Percentiles rank a stretch among this genome's conserved stretches.
Evolutionary conservation across 371 early-diverging fungal genomes (phyloP).

Genomic region (Mortierella sp.): DNA sequence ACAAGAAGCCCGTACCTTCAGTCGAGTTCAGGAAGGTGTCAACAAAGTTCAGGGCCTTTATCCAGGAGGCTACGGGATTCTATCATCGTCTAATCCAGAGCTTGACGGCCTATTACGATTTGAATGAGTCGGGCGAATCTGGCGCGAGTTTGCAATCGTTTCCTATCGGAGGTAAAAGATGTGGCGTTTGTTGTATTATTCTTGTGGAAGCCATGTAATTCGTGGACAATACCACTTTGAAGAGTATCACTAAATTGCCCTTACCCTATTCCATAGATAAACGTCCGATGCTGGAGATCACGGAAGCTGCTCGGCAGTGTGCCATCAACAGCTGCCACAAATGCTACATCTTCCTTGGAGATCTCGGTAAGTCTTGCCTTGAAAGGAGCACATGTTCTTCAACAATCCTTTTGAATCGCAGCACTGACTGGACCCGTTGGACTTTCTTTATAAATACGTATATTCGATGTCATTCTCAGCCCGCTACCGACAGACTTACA

Average conservation of each 20-base stretch:
- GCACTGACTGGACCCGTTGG: neutral
- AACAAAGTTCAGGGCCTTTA: conserved; percentile 61
- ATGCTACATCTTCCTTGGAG: conserved; percentile 68
- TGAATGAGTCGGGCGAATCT: conserved; percentile 50
- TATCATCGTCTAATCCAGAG: conserved; percentile 62
- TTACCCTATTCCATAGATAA: conserved; percentile 10
- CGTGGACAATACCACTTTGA: too few species aligned
- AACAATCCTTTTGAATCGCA: neutral
- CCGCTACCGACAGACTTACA: conserved; percentile 65
- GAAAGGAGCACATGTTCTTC: neutral
- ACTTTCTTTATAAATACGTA: conserved; percentile 1
- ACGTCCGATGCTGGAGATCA: conserved; percentile 28
- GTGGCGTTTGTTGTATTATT: neutral
- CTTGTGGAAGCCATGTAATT: too few species aligned
- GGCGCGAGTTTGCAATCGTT: conserved; percentile 28
- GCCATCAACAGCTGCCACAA: conserved; percentile 61
- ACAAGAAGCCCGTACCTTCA: conserved; percentile 36
- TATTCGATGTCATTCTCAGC: conserved; percentile 36
- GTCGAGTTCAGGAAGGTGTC: conserved; percentile 52
- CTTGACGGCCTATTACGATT: conserved; percentile 52
- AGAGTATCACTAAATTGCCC: neutral
- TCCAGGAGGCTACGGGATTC: conserved; percentile 65
- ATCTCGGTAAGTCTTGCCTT: conserved; percentile 58
- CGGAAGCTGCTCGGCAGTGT: conserved; percentile 52
- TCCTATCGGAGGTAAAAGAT: conserved; percentile 23